Percentiles rank a stretch among this genome's conserved stretches.
These are phyloP conservation scores for Eudorina sp. DNA, from an alignment of 139 green algal species.

Conservation along the genomic window DNA sequence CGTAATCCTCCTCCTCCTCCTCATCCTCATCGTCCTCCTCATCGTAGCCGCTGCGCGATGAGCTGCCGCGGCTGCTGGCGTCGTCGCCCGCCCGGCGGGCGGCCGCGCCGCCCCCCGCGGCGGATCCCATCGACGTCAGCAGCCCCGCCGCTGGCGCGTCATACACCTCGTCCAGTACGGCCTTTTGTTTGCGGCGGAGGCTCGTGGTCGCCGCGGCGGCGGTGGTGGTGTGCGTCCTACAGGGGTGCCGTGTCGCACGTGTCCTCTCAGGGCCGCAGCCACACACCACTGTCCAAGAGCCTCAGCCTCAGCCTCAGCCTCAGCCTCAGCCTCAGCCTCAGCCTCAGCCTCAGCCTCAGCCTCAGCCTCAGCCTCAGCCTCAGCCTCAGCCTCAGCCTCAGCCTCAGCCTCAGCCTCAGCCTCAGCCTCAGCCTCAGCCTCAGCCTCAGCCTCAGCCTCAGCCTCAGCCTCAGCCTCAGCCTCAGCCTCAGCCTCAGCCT, in stretches of 20 bases:
- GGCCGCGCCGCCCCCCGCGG: background rate
- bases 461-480: no score
- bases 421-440: no score
- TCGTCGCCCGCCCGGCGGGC: background rate
- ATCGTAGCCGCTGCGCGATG: background rate
- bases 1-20: conserved; percentile 1
- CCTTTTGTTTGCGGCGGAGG: conserved; percentile 38
- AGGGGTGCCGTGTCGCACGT: background rate
- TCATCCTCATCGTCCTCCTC: conserved; percentile 8
- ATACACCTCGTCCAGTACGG: conserved; percentile 45
- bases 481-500: background rate
- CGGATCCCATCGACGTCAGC: background rate
- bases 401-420: no score
- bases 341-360: no score
- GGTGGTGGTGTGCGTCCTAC: background rate
- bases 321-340: no score
- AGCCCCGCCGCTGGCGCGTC: background rate
- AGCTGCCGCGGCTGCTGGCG: background rate
- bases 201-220: conserved; percentile 9
- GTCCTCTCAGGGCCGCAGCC: background rate
- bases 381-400: no score
- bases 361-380: no score
- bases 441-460: no score
- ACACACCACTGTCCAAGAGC: no score
- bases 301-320: no score